phyloP scores from a whole-genome alignment of 768 basidiomycete genomes.

The Mycena indigotica region DNA sequence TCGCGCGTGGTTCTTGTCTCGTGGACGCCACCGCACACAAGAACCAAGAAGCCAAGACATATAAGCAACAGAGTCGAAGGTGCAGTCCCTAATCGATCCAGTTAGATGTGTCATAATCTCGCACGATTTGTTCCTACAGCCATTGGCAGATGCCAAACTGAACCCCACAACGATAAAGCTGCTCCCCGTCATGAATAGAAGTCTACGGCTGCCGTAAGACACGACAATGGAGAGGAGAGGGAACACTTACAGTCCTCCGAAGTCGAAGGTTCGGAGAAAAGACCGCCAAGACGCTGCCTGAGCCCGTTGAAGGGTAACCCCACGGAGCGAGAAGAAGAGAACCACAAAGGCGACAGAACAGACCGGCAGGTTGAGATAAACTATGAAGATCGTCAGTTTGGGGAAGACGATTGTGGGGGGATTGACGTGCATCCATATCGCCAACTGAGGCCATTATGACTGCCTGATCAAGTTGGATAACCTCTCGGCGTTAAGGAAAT shows the following conservation, averaged over 20 bases:
- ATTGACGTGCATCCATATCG: constrained; percentile 79
- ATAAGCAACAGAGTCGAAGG: constrained; percentile 65
- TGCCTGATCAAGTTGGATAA: constrained; percentile 32
- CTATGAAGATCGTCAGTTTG: constrained; percentile 40
- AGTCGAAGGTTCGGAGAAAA: constrained; percentile 67
- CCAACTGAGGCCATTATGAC: constrained; percentile 56
- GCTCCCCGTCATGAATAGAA: constrained; percentile 76
- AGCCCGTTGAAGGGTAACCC: constrained; percentile 48
- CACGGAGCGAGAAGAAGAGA: constrained; percentile 61
- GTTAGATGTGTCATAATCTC: constrained; percentile 4
- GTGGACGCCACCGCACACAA: constrained; percentile 64
- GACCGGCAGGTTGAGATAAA: constrained; percentile 82
- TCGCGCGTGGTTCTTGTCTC: constrained; percentile 70
- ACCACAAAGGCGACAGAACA: constrained; percentile 62
- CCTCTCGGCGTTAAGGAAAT: constrained; percentile 13
- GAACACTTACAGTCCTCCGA: constrained; percentile 69
- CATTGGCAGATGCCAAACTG: constrained; percentile 67
- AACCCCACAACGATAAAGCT: constrained; percentile 77
- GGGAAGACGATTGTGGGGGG: constrained; percentile 13
- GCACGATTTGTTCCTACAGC: constrained; percentile 54
- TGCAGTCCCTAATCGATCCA: constrained; percentile 55
- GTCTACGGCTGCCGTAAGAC: constrained; percentile 40
- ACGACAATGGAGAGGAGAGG: constrained; percentile 8
- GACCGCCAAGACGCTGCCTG: constrained; percentile 57
- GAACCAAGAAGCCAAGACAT: constrained; percentile 52